Base-by-base conservation (phyloP, 2,329 filamentous ascomycete species). In the Talaromyces sp. region DNA sequence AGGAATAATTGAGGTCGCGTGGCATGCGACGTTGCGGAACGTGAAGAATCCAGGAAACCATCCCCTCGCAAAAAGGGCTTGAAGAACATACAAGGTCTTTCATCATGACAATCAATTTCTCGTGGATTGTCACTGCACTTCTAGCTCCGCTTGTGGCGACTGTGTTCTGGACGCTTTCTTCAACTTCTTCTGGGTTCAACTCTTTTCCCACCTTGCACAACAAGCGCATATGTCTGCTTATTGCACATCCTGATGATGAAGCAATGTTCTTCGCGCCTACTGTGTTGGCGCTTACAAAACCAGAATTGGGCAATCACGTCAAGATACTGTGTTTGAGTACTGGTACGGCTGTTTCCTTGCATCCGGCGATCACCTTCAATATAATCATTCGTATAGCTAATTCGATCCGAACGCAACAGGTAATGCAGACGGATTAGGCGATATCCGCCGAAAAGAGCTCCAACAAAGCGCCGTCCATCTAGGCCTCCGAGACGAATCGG, bases 261-360 rank as follows among this genome's bases (percentile, higher is more conserved):
- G 95, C 94, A 77, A 99, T 99, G 95, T 99, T 99, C 84, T 99
- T 99, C 79, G 88, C 93, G 68, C 95, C 95, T 0, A 91, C 92
- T 0, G 83, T 98, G 14, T 84, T 96, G 71, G 88, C 91, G n/a
- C 85, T 99, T 65, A 94, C 93, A 19, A 83, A 86, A 14, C 92
- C 92, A 3, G 87, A 88, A 66, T 83, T 90, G 22, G 90, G 91
- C 3, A 98, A 99, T 79, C 92, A 96, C 75, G 85, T 99, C 74
- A 95, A 96, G 80, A 96, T 99, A 68, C 81, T 98, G 64, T 99
- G 95, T 79, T 81, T 99, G 68, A 96, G 91, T 78, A 94, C 88
- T 69, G 93, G 91, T 89, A 79, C 52, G 77, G 72, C 31, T 11
- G 14, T 0, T 45, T 4, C 24, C 6, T 13, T 60, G 62, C 14